Evolutionary conservation across 2,329 filamentous ascomycete genomes (phyloP), one percentile per base, ranked within the genome.

Genomic region (Pyrenochaeta sp.): DNA sequence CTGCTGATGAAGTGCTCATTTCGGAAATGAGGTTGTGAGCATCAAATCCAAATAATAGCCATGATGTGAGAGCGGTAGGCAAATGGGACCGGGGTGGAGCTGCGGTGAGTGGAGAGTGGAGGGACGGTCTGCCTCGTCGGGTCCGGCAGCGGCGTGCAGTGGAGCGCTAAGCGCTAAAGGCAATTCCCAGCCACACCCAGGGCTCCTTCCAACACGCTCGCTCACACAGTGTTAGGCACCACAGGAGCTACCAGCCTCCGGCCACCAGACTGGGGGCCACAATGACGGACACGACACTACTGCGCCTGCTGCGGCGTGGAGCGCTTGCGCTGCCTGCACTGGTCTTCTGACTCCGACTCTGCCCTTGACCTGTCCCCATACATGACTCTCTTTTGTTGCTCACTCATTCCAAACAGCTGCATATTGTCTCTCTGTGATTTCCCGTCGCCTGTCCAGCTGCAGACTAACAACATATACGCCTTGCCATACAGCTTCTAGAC

Each of bases 341-440:
- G 40, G 27, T 23, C 41, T 49, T 28, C 27, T 35, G 28, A 32
- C 39, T 24, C 34, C 26, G 36, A 24, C 41, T n/a, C n/a, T n/a
- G n/a, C n/a, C n/a, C n/a, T 30, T 45, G 36, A 37, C 40, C 28
- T 35, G n/a, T 35, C 23, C 24, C n/a, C n/a, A n/a, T 49, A 36
- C 41, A 36, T 40, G 40, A 28, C 21, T 48, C 30, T 28, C 22
- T 44, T 28, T 23, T 29, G 27, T 26, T 45, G 35, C 21, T 49
- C 32, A 37, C 23, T 29, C 21, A 36, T 20, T 35, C 18, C 36
- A 28, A 41, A 19, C 23, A 30, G 31, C 41, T 41, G 30, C 28
- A 35, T 38, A 28, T 37, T 18, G 24, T 23, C 18, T 40, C 41
- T 40, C 13, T 15, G 19, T 23, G 35, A 26, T 26, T 27, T 31